Evolutionary conservation across 768 basidiomycete genomes (phyloP).

Genomic region (Scleroderma citrinum): DNA sequence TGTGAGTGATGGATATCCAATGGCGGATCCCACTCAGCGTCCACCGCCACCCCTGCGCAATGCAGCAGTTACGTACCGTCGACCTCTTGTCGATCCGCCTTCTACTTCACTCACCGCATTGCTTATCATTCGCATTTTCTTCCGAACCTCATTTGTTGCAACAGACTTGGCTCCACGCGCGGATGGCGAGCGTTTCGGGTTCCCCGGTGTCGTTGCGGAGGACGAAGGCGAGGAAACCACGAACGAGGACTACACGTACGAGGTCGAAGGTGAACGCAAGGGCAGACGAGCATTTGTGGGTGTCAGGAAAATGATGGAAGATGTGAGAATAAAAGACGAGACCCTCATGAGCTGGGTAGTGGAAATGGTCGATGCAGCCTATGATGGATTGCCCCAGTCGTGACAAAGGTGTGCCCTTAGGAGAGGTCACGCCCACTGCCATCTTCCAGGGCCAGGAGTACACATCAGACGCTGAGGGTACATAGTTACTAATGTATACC

Average conservation of each 20-base stretch:
- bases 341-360: slow-evolving; percentile 51
- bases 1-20: slow-evolving; percentile 43
- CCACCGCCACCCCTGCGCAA: slow-evolving; percentile 67
- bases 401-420: slow-evolving; percentile 1
- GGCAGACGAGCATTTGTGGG: slow-evolving; percentile 69
- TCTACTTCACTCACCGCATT: slow-evolving; percentile 74
- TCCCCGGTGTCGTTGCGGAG: slow-evolving; percentile 78
- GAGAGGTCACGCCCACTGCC: background rate
- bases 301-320: slow-evolving; percentile 53
- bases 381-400: slow-evolving; percentile 24
- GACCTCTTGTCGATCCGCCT: slow-evolving; percentile 58
- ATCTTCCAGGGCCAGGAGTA: background rate
- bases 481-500: background rate
- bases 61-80: slow-evolving; percentile 51
- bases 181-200: slow-evolving; percentile 84
- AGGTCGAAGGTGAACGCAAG: slow-evolving; percentile 62
- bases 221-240: slow-evolving; percentile 57
- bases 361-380: slow-evolving; percentile 53
- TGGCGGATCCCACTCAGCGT: slow-evolving; percentile 57
- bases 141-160: slow-evolving; percentile 72
- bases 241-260: slow-evolving; percentile 31
- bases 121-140: slow-evolving; percentile 78
- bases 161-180: slow-evolving; percentile 57
- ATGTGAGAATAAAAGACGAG: slow-evolving; percentile 62
- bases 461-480: background rate